A percentile compares a stretch with the other conserved stretches of the same genome.
These are phyloP conservation scores for Tetracentron sinense DNA, from an alignment of 164 flowering plant genomes.

Conservation along the genomic window DNA sequence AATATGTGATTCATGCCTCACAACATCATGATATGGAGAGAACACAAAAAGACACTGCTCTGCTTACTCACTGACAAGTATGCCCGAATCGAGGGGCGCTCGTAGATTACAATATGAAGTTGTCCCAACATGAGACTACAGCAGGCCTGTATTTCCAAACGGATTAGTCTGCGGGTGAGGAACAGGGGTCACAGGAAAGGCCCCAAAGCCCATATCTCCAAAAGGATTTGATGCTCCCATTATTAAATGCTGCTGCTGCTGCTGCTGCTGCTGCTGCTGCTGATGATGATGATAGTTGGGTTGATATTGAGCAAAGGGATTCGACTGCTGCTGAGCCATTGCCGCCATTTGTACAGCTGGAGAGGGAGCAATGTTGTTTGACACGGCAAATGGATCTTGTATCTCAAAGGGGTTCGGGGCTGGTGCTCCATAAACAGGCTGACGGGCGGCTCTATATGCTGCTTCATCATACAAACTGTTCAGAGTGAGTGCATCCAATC, in stretches of 20 bases:
- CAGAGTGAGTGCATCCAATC: constrained; percentile 80
- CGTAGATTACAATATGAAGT: constrained; percentile 10
- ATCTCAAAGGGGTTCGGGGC: constrained; percentile 89
- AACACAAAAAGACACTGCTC: constrained; percentile 3
- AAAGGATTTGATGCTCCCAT: constrained; percentile 74
- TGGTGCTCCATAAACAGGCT: constrained; percentile 74
- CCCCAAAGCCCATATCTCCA: constrained; percentile 66
- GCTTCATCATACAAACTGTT: constrained; percentile 85
- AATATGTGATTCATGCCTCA: not conserved
- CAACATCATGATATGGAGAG: constrained; percentile 7
- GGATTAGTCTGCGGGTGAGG: constrained; percentile 69
- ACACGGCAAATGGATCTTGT: constrained; percentile 79
- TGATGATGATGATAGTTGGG: constrained; percentile 27
- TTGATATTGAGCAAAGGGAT: constrained; percentile 70
- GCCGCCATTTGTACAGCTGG: constrained; percentile 69
- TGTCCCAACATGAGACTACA: constrained; percentile 28
- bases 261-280: too few relatives aligned
- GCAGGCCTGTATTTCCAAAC: constrained; percentile 67
- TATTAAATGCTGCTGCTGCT: constrained; percentile 33
- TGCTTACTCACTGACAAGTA: constrained; percentile 10
- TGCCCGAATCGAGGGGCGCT: not conserved
- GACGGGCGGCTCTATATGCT: constrained; percentile 77
- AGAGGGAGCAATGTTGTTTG: constrained; percentile 56
- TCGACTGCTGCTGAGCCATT: constrained; percentile 59
- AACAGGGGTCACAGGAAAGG: constrained; percentile 47